phyloP scores from a whole-genome alignment of 495 filamentous ascomycete species.

The Jackrogersella multiformis region DNA sequence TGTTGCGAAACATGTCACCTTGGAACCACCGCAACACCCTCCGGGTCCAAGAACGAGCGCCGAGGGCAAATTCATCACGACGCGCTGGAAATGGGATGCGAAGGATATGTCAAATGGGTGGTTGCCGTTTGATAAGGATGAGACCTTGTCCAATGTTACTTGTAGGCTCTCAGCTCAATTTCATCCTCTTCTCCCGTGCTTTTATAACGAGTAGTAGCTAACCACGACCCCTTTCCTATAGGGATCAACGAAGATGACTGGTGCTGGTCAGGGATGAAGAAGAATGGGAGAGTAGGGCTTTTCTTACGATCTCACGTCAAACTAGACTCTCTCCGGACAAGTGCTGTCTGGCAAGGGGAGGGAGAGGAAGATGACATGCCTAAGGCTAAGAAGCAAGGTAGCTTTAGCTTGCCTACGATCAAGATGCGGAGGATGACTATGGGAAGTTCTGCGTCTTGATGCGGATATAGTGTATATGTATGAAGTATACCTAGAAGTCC shows the following conservation, averaged over 20 bases:
- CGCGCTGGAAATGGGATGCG: constrained; percentile 56
- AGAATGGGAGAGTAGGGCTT: constrained; percentile 54
- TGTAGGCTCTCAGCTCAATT: constrained; percentile 41
- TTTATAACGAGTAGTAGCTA: not conserved
- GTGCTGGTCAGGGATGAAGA: constrained; percentile 58
- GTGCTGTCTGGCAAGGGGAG: constrained; percentile 16
- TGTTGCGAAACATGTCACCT: constrained; percentile 48
- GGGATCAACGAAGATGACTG: constrained; percentile 53
- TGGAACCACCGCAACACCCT: constrained; percentile 45
- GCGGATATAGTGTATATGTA: not conserved
- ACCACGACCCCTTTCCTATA: not conserved
- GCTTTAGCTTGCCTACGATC: constrained; percentile 30
- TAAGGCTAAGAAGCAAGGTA: constrained; percentile 27
- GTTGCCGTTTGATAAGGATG: constrained; percentile 55
- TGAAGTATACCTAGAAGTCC: not conserved
- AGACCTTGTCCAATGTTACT: constrained; percentile 52
- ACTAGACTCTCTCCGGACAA: constrained; percentile 29
- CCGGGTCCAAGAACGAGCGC: constrained; percentile 10
- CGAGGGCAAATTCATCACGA: constrained; percentile 48
- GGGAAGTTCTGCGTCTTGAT: constrained; percentile 32
- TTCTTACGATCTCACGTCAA: constrained; percentile 48
- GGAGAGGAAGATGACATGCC: constrained; percentile 15
- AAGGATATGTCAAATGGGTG: constrained; percentile 40
- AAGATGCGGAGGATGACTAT: constrained; percentile 42
- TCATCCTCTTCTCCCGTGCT: not conserved